Percentiles rank a stretch among this genome's conserved stretches.
phyloP scores from a whole-genome alignment of 2,329 filamentous ascomycete species.

The Juglanconis oblonga region DNA sequence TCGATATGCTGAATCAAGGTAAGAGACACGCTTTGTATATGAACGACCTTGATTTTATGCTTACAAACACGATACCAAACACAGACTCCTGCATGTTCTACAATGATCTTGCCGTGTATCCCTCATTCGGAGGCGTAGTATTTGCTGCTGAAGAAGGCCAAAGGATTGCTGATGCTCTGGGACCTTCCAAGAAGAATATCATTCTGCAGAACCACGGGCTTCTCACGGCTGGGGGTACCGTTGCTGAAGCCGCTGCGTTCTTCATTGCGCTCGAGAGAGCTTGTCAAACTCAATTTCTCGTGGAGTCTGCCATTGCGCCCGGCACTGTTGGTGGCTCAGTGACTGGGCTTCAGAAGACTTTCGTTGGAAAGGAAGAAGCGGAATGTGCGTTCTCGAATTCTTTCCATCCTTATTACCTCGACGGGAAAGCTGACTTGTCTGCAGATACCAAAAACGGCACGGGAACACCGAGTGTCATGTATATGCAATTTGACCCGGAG shows the following conservation, averaged over 20 bases:
- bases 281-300: slow-evolving; percentile 64
- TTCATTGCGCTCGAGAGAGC: slow-evolving; percentile 66
- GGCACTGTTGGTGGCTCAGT: slow-evolving; percentile 19
- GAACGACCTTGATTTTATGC: too few relatives aligned
- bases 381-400: slow-evolving; percentile 17
- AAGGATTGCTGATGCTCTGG: slow-evolving; percentile 59
- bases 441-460: slow-evolving; percentile 20
- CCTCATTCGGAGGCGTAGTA: slow-evolving; percentile 46
- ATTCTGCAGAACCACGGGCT: slow-evolving; percentile 70
- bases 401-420: too few relatives aligned
- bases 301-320: slow-evolving; percentile 53
- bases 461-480: slow-evolving; percentile 2
- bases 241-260: slow-evolving; percentile 69
- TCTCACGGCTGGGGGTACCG: slow-evolving; percentile 63
- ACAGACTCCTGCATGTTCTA: slow-evolving; percentile 61
- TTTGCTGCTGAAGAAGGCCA: slow-evolving; percentile 61
- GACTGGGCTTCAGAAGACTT: slow-evolving; percentile 28
- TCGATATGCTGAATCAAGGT: slow-evolving; percentile 65
- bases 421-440: too few relatives aligned
- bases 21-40: too few relatives aligned
- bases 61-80: too few relatives aligned
- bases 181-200: slow-evolving; percentile 52
- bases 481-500: slow-evolving; percentile 10
- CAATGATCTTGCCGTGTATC: slow-evolving; percentile 59
- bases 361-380: slow-evolving; percentile 40